phyloP scores from a whole-genome alignment of 2,329 filamentous ascomycete genomes.

The Cladorrhinum sp. region DNA sequence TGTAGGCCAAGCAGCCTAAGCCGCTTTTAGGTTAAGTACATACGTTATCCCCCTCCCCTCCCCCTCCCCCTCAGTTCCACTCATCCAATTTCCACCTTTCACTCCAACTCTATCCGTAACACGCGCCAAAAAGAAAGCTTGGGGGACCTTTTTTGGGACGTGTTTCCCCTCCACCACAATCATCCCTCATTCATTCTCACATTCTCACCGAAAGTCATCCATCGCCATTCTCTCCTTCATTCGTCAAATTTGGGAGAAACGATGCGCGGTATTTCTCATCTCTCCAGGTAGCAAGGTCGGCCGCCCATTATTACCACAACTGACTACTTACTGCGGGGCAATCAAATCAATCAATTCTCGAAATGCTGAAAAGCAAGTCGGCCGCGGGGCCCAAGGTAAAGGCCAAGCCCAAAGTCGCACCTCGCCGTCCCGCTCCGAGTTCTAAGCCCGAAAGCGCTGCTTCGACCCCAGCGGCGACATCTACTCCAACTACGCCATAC shows the following conservation, averaged over 20 bases:
- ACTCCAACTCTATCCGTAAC: too few species aligned
- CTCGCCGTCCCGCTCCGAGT: conserved; percentile 10
- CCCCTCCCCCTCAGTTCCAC: too few species aligned
- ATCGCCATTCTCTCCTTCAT: not conserved
- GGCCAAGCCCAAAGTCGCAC: conserved; percentile 3
- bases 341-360: conserved; percentile 3
- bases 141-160: too few species aligned
- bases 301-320: not conserved
- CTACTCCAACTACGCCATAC: not conserved
- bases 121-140: too few species aligned
- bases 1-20: not conserved
- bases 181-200: too few species aligned
- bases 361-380: conserved; percentile 19
- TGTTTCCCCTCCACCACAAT: not conserved
- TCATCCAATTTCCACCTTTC: too few species aligned
- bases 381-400: conserved; percentile 17
- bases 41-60: not conserved
- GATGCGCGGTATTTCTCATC: not conserved
- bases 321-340: conserved; percentile 17
- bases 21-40: not conserved
- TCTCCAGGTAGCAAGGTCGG: not conserved
- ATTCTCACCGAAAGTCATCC: not conserved
- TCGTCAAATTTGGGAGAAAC: not conserved
- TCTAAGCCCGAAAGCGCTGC: not conserved
- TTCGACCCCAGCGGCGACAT: not conserved